These are phyloP conservation scores for Termitomyces sp. DNA, from an alignment of 1,284 basidiomycete genomes.

Conservation along the genomic window DNA sequence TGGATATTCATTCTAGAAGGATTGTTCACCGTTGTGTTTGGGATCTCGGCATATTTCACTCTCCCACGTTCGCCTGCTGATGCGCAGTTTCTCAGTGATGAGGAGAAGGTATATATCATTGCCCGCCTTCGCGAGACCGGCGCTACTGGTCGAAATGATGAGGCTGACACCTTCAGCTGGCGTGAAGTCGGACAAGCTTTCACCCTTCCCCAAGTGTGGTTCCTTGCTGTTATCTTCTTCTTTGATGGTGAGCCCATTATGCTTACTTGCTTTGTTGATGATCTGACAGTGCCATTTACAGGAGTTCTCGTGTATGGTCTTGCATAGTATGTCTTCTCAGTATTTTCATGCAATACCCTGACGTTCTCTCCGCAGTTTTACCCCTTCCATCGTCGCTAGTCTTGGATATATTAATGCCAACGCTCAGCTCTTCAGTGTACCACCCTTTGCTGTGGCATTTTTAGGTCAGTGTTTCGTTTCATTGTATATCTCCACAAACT, in stretches of 20 bases:
- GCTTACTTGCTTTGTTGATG: not conserved
- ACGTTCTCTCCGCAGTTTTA: not conserved
- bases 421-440: not conserved
- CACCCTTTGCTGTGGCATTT: not conserved
- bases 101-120: conserved; percentile 33
- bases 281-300: not conserved
- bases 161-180: conserved; percentile 34
- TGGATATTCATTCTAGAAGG: conserved; percentile 17
- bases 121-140: conserved; percentile 32
- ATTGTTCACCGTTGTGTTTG: conserved; percentile 34
- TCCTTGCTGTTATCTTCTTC: conserved; percentile 17
- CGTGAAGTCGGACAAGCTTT: conserved; percentile 33
- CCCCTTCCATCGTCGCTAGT: not conserved
- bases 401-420: not conserved
- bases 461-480: not conserved
- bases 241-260: not conserved
- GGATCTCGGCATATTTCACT: conserved; percentile 36
- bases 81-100: conserved; percentile 41
- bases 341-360: not conserved
- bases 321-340: not conserved
- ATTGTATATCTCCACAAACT: too few species aligned
- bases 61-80: conserved; percentile 40
- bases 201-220: conserved; percentile 33
- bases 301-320: not conserved
- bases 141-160: conserved; percentile 25